Conservation (phyloP, 2,329 filamentous ascomycete species). For the Pseudogymnoascus sp. region DNA sequence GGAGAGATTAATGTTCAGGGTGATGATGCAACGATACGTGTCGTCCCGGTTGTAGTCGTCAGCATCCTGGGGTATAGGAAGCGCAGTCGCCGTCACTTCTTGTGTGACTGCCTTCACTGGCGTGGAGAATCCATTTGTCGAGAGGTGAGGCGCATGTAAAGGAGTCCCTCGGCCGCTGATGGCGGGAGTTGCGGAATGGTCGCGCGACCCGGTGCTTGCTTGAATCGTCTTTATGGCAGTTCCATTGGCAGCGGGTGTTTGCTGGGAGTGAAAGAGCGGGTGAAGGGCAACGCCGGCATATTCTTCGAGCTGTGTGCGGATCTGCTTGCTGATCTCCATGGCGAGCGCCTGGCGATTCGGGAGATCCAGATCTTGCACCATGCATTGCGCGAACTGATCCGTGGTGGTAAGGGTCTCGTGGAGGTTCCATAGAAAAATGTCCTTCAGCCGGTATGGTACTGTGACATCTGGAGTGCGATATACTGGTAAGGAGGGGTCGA, state of each 20-base stretch:
- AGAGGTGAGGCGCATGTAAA: conserved; percentile 38
- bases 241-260: conserved; percentile 27
- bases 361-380: conserved; percentile 89
- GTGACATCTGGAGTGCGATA: conserved; percentile 75
- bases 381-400: conserved; percentile 84
- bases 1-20: conserved; percentile 81
- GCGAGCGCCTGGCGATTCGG: conserved; percentile 65
- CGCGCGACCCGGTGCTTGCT: conserved; percentile 24
- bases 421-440: conserved; percentile 96
- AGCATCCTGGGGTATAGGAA: conserved; percentile 54
- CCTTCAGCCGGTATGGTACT: conserved; percentile 79
- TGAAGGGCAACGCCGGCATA: conserved; percentile 92
- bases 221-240: conserved; percentile 28
- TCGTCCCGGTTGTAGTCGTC: conserved; percentile 84
- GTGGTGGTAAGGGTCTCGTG: conserved; percentile 92
- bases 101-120: conserved; percentile 33
- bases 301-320: conserved; percentile 89
- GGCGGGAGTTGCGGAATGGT: conserved; percentile 37
- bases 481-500: conserved; percentile 67
- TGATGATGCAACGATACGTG: conserved; percentile 88
- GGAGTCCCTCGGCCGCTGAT: conserved; percentile 51
- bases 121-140: conserved; percentile 38
- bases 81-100: conserved; percentile 63
- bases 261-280: conserved; percentile 70
- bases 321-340: conserved; percentile 82